Evolutionary conservation across 495 filamentous ascomycete genomes (phyloP), one percentile per base, ranked within the genome.

Genomic region (Aspergillus cavernicola): DNA sequence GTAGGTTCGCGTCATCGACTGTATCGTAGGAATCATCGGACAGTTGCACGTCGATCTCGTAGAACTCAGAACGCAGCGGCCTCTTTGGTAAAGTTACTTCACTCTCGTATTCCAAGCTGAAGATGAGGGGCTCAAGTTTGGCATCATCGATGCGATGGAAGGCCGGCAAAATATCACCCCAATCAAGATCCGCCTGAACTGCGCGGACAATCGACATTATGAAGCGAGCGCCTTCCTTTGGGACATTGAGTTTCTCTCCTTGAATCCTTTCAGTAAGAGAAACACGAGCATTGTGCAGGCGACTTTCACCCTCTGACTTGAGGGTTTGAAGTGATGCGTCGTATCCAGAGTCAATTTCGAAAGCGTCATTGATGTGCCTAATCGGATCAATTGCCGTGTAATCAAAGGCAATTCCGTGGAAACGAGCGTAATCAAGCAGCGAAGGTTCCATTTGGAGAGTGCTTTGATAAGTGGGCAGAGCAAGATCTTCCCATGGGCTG

Each of bases 101-200:
- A 9, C 60, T 58, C 4, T 77, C 74, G 50, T 76, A 68, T 54
- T 82, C 76, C 16, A 65, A 76, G 8, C 57, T 60, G 8, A 87
- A 72, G 0, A 80, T 51, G 0, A 83, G 81, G 1, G 61, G 29
- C 13, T 86, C 81, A 2, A 83, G 12, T 53, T 79, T 83, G 15
- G 80, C 39, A 9, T 53, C 47, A 18, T 59, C 52, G 11, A 60
- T 32, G 5, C 45, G 50, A 45, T 59, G 61, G 22, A 69, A 61
- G 7, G 66, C 51, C 24, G 80, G 53, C 7, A 67, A 49, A 3
- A 60, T 50, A 20, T 71, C 67, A 11, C 53, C 51, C 57, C 55
- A 63, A 33, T 59, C 23, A 19, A 56, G 29, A 6, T 47, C 13
- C 3, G 50, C 28, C 31, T 41, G 49, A 16, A 28, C 23, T 18